These are phyloP conservation scores for Neonectria sp. DNA, from an alignment of 2,329 filamentous ascomycete genomes.

Conservation along the genomic window DNA sequence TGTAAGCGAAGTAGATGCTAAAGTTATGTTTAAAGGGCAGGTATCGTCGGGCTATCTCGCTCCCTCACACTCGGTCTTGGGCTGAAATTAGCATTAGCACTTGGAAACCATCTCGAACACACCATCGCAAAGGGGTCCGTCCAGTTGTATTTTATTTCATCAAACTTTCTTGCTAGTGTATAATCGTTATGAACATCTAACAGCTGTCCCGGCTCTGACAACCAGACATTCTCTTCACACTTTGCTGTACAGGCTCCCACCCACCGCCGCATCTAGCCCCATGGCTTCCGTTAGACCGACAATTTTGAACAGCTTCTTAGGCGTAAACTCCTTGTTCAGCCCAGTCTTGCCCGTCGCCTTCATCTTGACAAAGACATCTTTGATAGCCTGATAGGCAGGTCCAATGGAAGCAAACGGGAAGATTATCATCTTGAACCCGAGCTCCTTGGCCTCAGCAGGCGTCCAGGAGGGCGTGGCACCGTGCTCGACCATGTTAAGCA, in stretches of 20 bases:
- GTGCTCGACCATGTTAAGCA: conserved; percentile 72
- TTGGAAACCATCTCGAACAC: too few relatives aligned
- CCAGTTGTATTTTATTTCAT: too few relatives aligned
- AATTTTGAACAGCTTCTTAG: conserved; percentile 64
- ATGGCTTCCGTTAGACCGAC: conserved; percentile 66
- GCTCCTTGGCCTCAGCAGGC: conserved; percentile 65
- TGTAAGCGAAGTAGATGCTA: too few relatives aligned
- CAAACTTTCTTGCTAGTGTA: too few relatives aligned
- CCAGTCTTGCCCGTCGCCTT: conserved; percentile 54
- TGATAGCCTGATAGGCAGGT: conserved; percentile 61
- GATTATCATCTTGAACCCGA: conserved; percentile 73
- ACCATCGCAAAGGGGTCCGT: too few relatives aligned
- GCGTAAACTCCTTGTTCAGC: conserved; percentile 59
- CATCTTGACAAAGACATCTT: conserved; percentile 54
- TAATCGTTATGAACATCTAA: too few relatives aligned
- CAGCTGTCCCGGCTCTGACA: too few relatives aligned
- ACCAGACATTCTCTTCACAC: background rate
- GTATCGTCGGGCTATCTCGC: too few relatives aligned
- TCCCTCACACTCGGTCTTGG: too few relatives aligned
- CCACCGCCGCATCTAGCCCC: conserved; percentile 58
- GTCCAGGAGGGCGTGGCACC: conserved; percentile 69
- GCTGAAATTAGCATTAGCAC: too few relatives aligned
- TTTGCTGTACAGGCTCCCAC: conserved; percentile 16
- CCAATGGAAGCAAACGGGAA: conserved; percentile 67
- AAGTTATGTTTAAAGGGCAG: too few relatives aligned